Base-by-base conservation (phyloP, 2,329 filamentous ascomycete species). In the Arthrobotrys iridis region DNA sequence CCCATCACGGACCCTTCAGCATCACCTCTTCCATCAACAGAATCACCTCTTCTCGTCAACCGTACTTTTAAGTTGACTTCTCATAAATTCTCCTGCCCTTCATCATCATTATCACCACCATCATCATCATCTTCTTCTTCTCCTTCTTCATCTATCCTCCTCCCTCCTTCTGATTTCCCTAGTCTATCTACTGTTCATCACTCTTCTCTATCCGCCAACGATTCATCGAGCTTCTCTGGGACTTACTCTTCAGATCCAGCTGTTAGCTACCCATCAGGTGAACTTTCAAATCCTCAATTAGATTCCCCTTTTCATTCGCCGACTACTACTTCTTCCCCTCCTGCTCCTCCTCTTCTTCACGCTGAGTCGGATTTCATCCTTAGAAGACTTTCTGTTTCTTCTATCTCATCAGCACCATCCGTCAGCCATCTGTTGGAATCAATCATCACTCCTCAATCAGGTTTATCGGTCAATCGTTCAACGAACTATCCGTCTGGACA, bases 31-130 rank as follows among this genome's bases (percentile, higher is more conserved):
- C 30, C 50, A 55, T 55, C 50, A 22, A 55, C 50, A 24, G 50
- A 55, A 55, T 18, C 30, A n/a, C 28, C 30, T n/a, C 28, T 37
- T 24, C 50, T 55, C 26, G 50, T 55, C 50, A 55, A 55, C 10
- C 50, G 50, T 37, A 55, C 50, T n/a, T 55, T 55, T 18, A 55
- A 55, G 50, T 22, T 55, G 35, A 59, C 22, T 59, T 22, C 35
- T 30, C 55, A 30, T 43, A 15, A 5, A 30, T 43, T 59, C 22
- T 43, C 40, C 2, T 37, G 40, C 43, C 55, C 50, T 13, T 24
- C 30, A 13, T 55, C 28, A 28, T 55, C 50, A 55, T 55, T 18
- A n/a, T 0, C 4, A n/a, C n/a, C n/a, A n/a, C n/a, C 50, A 22
- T 24, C 30, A 13, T 55, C 28, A 28, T 55, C 50, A 55, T 55